These are phyloP conservation scores for Apiospora pterosperma DNA, from an alignment of 2,329 filamentous ascomycete genomes.

Conservation along the genomic window DNA sequence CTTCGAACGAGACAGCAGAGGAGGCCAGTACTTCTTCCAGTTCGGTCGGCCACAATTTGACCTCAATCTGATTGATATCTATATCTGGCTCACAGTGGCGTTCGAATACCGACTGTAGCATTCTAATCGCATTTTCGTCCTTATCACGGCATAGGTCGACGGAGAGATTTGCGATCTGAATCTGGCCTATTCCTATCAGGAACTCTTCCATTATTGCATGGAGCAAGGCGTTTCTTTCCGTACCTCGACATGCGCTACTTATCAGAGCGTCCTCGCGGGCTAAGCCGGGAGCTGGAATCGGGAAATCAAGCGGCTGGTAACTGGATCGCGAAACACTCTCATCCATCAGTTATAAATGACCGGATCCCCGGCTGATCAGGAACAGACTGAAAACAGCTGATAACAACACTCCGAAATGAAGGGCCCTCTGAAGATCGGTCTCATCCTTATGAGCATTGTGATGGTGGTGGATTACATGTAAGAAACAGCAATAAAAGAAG, in stretches of 20 bases:
- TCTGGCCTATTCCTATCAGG: background rate
- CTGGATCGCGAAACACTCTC: background rate
- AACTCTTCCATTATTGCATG: background rate
- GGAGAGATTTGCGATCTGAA: background rate
- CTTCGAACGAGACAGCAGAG: background rate
- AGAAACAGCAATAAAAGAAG: background rate
- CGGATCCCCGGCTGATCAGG: background rate
- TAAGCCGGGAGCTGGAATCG: background rate
- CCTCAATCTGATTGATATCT: background rate
- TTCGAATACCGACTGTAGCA: background rate
- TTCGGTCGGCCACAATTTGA: background rate
- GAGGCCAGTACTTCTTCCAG: background rate
- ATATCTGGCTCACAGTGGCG: background rate
- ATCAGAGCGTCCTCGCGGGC: background rate
- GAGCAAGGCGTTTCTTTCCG: background rate
- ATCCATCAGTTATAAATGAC: background rate
- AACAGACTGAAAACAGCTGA: background rate
- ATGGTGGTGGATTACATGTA: background rate
- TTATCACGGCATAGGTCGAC: background rate
- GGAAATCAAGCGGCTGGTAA: background rate
- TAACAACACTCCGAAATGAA: background rate
- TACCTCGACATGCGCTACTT: background rate
- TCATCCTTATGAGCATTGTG: background rate
- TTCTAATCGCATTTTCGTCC: background rate
- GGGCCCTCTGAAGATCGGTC: background rate